Evolutionary conservation across 352 stramenopile species (phyloP), one percentile per base, ranked within the genome.

Genomic region (Phytophthora constricta): DNA sequence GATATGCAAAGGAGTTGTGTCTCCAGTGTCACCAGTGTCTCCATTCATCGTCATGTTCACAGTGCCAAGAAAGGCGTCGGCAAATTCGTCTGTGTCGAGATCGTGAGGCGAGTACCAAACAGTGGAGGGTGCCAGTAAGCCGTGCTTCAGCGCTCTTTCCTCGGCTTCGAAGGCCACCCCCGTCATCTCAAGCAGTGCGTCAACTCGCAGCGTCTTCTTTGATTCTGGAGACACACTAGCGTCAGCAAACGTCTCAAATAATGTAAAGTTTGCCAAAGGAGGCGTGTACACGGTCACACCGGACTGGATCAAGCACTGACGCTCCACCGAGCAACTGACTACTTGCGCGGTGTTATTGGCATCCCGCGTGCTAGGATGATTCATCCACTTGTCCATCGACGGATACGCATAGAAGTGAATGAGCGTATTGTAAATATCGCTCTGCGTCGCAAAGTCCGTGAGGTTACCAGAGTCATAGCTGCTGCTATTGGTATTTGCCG

Each of bases 271-370:
- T 43, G 41, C 28, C 34, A 92, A 52, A 11, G 68, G 56, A 0
- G 84, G 84, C 1, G 84, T 90, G 54, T 82, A 90, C 53, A 92
- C 77, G 0, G 84, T 92, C 23, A 92, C 78, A 23, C 80, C 68
- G 13, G 84, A 92, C 19, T 77, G 75, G 9, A 79, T 59, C 8
- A 80, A 39, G 49, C 79, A 89, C 23, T 65, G 68, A 11, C 20
- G 25, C 9, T 63, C 19, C 2, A 78, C 3, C 10, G 54, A 72
- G 49, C 81, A 87, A 28, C 63, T 59, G 13, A 16, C 19, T 31
- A 17, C 39, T 22, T 17, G 53, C 14, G 27, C 52, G 27, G 49
- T 39, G 34, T 53, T 37, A 17, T 61, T 49, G 17, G 17, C 39
- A 49, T 28, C 46, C 8, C 5, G 26, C 20, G 64, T 49, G 13